Evolutionary conservation across 192 early-diverging fungal genomes (phyloP).

Genomic region (Gonapodya prolifera): DNA sequence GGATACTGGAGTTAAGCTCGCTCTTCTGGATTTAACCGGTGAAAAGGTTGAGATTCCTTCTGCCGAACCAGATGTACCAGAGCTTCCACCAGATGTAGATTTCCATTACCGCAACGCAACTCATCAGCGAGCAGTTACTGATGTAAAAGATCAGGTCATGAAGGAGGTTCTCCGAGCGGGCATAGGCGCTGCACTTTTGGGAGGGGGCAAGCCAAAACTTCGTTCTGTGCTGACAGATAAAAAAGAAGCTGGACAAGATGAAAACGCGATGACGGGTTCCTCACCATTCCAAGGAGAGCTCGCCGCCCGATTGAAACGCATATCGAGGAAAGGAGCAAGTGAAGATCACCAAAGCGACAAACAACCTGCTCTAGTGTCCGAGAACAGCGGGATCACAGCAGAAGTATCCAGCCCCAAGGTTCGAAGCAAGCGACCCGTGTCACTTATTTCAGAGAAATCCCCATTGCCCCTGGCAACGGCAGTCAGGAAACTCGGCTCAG

Average conservation of each 20-base stretch:
- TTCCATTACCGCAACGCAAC: constrained; percentile 9
- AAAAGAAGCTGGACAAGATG: neutral
- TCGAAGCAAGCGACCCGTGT: neutral
- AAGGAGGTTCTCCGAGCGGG: neutral
- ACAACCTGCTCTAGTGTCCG: too few species aligned
- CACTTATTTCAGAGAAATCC: neutral
- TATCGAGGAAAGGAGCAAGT: too few species aligned
- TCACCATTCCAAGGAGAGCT: neutral
- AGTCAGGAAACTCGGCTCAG: neutral
- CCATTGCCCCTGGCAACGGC: too few species aligned
- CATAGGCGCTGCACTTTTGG: neutral
- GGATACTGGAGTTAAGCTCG: constrained; percentile 53
- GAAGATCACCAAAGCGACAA: too few species aligned
- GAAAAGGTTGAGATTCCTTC: constrained; percentile 28
- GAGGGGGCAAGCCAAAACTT: neutral
- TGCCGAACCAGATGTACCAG: constrained; percentile 7
- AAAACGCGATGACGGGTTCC: too few species aligned
- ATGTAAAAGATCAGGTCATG: neutral
- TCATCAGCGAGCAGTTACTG: neutral
- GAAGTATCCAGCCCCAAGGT: too few species aligned
- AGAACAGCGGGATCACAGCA: too few species aligned
- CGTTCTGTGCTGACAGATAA: neutral
- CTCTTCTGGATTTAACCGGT: constrained; percentile 50
- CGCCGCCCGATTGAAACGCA: too few species aligned
- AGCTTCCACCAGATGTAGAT: constrained; percentile 8